Percentiles rank a stretch among this genome's conserved stretches.
phyloP scores from a whole-genome alignment of 768 basidiomycete species.

The Royoungia palumana region DNA sequence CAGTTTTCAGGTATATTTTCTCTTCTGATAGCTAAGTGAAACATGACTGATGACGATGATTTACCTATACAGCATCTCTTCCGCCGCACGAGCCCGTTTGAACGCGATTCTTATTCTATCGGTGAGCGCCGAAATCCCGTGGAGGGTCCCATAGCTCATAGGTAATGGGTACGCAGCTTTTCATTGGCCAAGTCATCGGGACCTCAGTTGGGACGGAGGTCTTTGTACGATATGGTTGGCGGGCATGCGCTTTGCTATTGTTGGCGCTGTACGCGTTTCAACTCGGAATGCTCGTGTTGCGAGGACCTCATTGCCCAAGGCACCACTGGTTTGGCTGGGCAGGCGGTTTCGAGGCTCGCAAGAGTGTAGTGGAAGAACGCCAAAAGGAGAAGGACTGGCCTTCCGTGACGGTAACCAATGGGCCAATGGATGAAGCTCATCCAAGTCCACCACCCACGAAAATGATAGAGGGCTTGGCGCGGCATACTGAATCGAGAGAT shows the following conservation, averaged over 20 bases:
- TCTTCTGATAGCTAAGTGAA: background rate
- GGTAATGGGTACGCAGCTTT: constrained; percentile 35
- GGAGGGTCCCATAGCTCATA: no score
- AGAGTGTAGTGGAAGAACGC: constrained; percentile 30
- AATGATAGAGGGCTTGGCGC: background rate
- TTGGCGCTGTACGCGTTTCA: constrained; percentile 58
- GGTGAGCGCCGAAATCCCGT: constrained; percentile 33
- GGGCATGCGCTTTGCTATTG: constrained; percentile 56
- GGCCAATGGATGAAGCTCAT: background rate
- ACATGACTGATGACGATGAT: constrained; percentile 6
- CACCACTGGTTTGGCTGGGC: constrained; percentile 61
- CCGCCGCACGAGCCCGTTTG: constrained; percentile 60
- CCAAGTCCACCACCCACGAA: constrained; percentile 7
- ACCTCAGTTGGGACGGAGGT: constrained; percentile 71
- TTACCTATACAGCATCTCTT: constrained; percentile 25
- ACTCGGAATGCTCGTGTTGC: constrained; percentile 52
- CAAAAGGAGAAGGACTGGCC: background rate
- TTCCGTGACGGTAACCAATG: background rate
- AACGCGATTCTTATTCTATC: constrained; percentile 76
- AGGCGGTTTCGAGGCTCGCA: constrained; percentile 49
- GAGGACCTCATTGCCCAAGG: constrained; percentile 60
- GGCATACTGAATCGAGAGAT: background rate
- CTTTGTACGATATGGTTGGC: constrained; percentile 70
- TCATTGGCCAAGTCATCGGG: constrained; percentile 81
- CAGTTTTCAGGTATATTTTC: constrained; percentile 49